Evolutionary conservation across 257 asterid species (phyloP).

Genomic region (Solanum paucissectum): DNA sequence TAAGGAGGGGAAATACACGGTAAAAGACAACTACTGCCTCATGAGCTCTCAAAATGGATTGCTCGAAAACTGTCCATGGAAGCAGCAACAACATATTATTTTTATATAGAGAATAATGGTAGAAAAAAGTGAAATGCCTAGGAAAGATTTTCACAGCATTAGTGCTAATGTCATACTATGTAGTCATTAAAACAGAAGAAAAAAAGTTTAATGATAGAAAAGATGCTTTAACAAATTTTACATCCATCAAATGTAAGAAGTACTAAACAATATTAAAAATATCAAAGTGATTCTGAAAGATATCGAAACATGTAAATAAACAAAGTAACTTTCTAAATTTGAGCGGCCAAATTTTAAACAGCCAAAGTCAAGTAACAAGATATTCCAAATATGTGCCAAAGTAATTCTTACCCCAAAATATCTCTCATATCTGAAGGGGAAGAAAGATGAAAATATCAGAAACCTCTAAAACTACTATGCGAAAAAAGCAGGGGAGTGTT

Average conservation of each 20-base stretch:
- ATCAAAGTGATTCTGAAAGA: not conserved
- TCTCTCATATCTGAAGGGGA: not conserved
- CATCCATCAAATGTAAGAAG: not conserved
- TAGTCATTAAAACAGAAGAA: not conserved
- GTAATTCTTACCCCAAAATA: not conserved
- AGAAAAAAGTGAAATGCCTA: not conserved
- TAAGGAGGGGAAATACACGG: no score
- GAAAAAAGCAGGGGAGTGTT: not conserved
- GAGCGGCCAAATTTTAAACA: not conserved
- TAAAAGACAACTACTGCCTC: no score
- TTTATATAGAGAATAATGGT: not conserved
- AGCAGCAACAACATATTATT: not conserved
- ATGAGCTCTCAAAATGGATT: no score
- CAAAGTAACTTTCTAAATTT: not conserved
- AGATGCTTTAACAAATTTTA: not conserved
- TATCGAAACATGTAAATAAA: not conserved
- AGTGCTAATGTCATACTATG: not conserved
- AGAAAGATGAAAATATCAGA: no score
- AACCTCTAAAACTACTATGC: not conserved
- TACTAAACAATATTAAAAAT: not conserved
- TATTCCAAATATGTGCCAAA: not conserved
- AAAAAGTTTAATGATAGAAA: not conserved
- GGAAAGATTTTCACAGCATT: not conserved
- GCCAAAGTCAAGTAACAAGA: not conserved
- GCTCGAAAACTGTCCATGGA: no score